Evolutionary conservation across 1,139 yeast species (phyloP).

Genomic region (Blastobotrys malaysiensis): DNA sequence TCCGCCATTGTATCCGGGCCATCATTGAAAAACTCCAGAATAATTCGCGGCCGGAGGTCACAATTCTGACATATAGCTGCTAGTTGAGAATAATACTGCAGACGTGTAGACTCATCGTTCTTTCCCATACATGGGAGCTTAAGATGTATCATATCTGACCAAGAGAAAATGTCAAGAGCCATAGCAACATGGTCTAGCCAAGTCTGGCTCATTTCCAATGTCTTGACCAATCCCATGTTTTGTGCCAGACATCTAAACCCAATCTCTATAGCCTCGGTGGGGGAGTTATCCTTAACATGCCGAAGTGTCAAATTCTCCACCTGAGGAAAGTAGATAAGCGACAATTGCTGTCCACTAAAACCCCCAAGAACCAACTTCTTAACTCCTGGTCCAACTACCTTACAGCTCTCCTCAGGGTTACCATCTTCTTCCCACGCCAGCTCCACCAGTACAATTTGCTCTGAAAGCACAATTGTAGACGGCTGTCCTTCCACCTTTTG

Average conservation of each 20-base stretch:
- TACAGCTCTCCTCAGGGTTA: background rate
- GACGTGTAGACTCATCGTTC: background rate
- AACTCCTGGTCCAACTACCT: background rate
- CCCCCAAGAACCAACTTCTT: background rate
- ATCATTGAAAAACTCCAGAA: background rate
- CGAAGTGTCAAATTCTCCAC: background rate
- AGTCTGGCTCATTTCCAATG: background rate
- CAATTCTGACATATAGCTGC: background rate
- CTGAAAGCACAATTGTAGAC: background rate
- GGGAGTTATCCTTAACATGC: background rate
- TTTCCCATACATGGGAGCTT: background rate
- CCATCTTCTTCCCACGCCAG: background rate
- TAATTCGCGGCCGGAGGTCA: background rate
- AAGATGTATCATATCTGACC: background rate
- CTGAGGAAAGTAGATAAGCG: background rate
- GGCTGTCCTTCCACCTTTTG: background rate
- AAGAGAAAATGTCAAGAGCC: background rate
- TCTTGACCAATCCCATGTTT: background rate
- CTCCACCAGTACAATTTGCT: background rate
- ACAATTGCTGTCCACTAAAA: background rate
- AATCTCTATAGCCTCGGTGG: background rate
- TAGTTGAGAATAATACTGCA: background rate
- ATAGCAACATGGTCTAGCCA: background rate
- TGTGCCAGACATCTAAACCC: background rate
- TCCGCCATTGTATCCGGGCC: background rate